phyloP scores from a whole-genome alignment of 257 asterid species.

The Scutellaria galericulata region DNA sequence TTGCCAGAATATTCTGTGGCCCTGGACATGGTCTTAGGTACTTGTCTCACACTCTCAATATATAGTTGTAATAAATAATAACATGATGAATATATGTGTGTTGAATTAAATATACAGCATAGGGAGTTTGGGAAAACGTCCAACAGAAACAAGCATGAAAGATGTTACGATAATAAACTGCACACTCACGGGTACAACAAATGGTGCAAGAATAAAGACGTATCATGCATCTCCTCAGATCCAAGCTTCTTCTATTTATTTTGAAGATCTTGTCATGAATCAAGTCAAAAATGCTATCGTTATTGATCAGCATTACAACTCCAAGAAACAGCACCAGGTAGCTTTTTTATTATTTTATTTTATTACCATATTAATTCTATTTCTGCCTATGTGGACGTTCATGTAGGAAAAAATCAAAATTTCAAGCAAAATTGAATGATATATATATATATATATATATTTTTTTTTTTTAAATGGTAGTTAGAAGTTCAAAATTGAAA shows the following conservation, averaged over 20 bases:
- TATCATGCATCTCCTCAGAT: constrained; percentile 51
- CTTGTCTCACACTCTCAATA: too few relatives aligned
- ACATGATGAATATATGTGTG: too few relatives aligned
- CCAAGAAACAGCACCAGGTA: constrained; percentile 45
- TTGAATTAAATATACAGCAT: constrained; percentile 35
- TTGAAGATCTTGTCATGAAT: constrained; percentile 53
- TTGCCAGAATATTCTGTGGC: constrained; percentile 48
- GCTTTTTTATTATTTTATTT: too few relatives aligned
- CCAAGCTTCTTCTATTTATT: constrained; percentile 46
- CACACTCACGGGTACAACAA: constrained; percentile 59
- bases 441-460: too few relatives aligned
- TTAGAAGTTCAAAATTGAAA: too few relatives aligned
- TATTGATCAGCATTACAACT: constrained; percentile 70
- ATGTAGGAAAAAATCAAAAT: too few relatives aligned
- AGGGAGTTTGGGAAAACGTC: constrained; percentile 74
- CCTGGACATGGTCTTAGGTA: constrained; percentile 68
- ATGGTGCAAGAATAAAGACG: constrained; percentile 81
- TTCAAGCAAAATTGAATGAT: too few relatives aligned
- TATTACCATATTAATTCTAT: too few relatives aligned
- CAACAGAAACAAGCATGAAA: constrained; percentile 42
- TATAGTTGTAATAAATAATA: too few relatives aligned
- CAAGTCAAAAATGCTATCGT: constrained; percentile 66
- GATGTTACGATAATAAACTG: constrained; percentile 53
- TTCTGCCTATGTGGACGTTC: too few relatives aligned
- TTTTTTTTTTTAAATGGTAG: too few relatives aligned